A percentile compares a stretch with the other conserved stretches of the same genome.
These are phyloP conservation scores for Ormosia semicastrata DNA, from an alignment of 306 rosid genomes.

Conservation along the genomic window DNA sequence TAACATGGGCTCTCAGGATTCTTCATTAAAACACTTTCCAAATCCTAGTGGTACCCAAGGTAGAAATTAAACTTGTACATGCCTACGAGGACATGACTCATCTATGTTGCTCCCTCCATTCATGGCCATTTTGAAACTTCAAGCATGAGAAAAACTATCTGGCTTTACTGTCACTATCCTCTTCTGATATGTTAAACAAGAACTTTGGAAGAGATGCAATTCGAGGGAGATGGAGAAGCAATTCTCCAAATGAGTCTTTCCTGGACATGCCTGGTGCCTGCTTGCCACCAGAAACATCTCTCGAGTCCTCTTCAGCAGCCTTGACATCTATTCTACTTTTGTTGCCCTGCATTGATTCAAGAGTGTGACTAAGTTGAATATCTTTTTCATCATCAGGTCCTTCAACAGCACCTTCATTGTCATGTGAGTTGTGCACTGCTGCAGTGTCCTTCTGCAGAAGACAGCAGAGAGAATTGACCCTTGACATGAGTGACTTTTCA, in stretches of 20 bases:
- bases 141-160: constrained; percentile 23
- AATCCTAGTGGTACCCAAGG: constrained; percentile 46
- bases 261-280: constrained; percentile 63
- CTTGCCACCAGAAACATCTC: constrained; percentile 43
- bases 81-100: neutral
- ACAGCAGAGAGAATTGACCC: constrained; percentile 84
- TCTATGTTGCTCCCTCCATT: neutral
- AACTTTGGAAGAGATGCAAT: constrained; percentile 73
- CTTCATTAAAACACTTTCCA: constrained; percentile 71
- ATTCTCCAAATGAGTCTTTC: constrained; percentile 77
- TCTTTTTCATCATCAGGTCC: constrained; percentile 38
- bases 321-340: constrained; percentile 28
- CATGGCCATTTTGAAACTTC: neutral
- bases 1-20: constrained; percentile 41
- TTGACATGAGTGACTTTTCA: constrained; percentile 81
- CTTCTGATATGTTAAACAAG: constrained; percentile 67
- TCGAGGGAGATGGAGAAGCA: constrained; percentile 75
- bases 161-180: constrained; percentile 47
- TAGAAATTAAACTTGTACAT: neutral
- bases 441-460: constrained; percentile 76
- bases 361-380: constrained; percentile 23
- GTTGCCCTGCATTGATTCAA: constrained; percentile 21
- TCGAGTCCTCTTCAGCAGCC: constrained; percentile 40
- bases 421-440: constrained; percentile 40
- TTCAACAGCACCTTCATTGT: constrained; percentile 28